phyloP scores from a whole-genome alignment of 768 basidiomycete species.

The Cystobasidium onofrii region DNA sequence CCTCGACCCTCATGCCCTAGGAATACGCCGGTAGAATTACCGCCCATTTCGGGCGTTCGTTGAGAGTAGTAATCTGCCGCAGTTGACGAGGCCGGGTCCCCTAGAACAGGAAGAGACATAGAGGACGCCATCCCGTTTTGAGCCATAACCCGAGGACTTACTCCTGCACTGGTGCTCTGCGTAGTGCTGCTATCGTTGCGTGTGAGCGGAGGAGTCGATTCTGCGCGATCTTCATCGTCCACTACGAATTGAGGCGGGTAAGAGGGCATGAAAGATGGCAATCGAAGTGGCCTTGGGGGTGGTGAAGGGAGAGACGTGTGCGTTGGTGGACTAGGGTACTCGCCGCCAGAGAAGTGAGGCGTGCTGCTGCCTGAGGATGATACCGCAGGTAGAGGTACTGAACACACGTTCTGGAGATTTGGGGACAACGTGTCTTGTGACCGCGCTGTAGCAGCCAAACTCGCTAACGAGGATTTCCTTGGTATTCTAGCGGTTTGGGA shows the following conservation, averaged over 20 bases:
- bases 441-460: slow-evolving; percentile 3
- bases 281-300: background rate
- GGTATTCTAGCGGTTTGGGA: slow-evolving; percentile 9
- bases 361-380: background rate
- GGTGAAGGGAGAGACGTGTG: slow-evolving; percentile 11
- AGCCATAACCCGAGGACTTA: background rate
- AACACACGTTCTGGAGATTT: background rate
- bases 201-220: background rate
- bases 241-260: slow-evolving; percentile 11
- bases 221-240: background rate
- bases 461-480: slow-evolving; percentile 25
- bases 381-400: background rate
- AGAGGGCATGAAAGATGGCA: slow-evolving; percentile 19
- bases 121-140: background rate
- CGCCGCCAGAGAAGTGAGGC: background rate
- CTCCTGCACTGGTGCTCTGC: background rate
- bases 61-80: background rate
- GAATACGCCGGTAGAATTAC: background rate
- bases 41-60: slow-evolving; percentile 9
- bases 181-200: background rate
- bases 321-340: slow-evolving; percentile 24
- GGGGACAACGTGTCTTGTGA: slow-evolving; percentile 16
- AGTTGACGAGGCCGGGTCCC: background rate
- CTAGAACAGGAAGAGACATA: background rate
- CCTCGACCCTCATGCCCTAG: background rate